Conservation (phyloP, 2,329 filamentous ascomycete genomes). For the Colletotrichum ledebouriae region DNA sequence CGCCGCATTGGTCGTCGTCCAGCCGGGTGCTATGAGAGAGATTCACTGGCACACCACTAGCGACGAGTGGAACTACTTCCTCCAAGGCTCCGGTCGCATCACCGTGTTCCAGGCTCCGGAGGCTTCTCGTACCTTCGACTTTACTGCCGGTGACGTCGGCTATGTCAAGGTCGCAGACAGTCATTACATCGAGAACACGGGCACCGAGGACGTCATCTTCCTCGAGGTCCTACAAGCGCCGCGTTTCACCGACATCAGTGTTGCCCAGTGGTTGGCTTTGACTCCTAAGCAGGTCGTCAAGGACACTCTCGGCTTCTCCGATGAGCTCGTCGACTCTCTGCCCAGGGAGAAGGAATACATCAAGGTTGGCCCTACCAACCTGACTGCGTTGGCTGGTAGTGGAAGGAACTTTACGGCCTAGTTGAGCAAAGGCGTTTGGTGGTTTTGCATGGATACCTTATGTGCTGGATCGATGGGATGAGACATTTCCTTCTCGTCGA, state of each 20-base stretch:
- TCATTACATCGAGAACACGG: slow-evolving; percentile 74
- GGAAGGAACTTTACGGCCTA: slow-evolving; percentile 23
- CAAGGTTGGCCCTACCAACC: slow-evolving; percentile 56
- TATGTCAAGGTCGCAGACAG: slow-evolving; percentile 68
- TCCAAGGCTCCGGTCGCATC: slow-evolving; percentile 67
- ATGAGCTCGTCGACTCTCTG: slow-evolving; percentile 52
- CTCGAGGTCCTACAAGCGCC: slow-evolving; percentile 70
- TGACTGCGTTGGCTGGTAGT: slow-evolving; percentile 48
- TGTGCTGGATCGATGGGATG: not conserved
- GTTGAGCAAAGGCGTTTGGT: not conserved
- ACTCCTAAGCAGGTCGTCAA: slow-evolving; percentile 70
- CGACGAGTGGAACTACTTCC: slow-evolving; percentile 74
- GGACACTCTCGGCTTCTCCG: slow-evolving; percentile 63
- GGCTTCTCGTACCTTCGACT: slow-evolving; percentile 68
- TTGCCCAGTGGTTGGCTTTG: slow-evolving; percentile 70
- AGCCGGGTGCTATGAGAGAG: slow-evolving; percentile 75
- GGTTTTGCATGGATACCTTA: not conserved
- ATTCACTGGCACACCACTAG: slow-evolving; percentile 73
- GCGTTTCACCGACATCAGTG: slow-evolving; percentile 66
- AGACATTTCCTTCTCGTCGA: too few species aligned
- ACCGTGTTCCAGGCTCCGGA: slow-evolving; percentile 67
- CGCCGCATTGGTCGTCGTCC: slow-evolving; percentile 67
- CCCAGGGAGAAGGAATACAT: slow-evolving; percentile 59
- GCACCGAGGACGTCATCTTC: slow-evolving; percentile 68
- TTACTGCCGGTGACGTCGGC: slow-evolving; percentile 70